Evolutionary conservation across 805 yeast genomes (phyloP).

Genomic region (Kazachstania africana): DNA sequence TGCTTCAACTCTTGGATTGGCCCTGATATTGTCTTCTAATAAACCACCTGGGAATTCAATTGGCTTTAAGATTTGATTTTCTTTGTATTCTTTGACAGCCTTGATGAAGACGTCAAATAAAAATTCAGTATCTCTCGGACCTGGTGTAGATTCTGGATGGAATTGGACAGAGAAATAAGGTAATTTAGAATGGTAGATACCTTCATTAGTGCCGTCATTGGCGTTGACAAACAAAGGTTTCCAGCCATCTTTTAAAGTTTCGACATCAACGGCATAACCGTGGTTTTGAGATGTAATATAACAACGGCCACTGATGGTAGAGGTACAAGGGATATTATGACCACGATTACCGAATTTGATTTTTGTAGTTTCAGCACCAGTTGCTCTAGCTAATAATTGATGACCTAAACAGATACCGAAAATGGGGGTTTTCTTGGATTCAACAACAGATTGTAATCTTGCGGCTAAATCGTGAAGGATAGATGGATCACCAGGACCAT

Average conservation of each 20-base stretch:
- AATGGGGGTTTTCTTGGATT: conserved; percentile 67
- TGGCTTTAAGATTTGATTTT: conserved; percentile 44
- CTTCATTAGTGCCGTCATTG: conserved; percentile 96
- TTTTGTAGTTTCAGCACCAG: conserved; percentile 88
- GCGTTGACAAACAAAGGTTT: conserved; percentile 90
- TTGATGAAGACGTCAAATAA: conserved; percentile 86
- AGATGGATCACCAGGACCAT: conserved; percentile 99
- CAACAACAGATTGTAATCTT: conserved; percentile 45
- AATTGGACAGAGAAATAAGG: conserved; percentile 97
- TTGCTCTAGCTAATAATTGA: conserved; percentile 87
- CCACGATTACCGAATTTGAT: conserved; percentile 98
- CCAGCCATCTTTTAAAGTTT: conserved; percentile 71
- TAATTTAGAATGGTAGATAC: conserved; percentile 78
- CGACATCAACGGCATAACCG: conserved; percentile 90
- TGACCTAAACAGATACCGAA: conserved; percentile 99
- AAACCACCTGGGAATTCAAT: conserved; percentile 88
- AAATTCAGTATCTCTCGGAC: conserved; percentile 98
- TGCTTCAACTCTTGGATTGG: conserved; percentile 68
- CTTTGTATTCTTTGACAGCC: conserved; percentile 57
- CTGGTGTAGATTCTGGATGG: conserved; percentile 99
- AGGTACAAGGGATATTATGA: conserved; percentile 94
- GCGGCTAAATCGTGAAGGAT: conserved; percentile 60
- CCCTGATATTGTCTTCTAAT: conserved; percentile 57
- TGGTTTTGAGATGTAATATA: conserved; percentile 98
- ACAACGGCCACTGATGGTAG: conserved; percentile 83